Evolutionary conservation across 2,329 filamentous ascomycete species (phyloP), one percentile per base, ranked within the genome.

Genomic region (Xylaria sp.): DNA sequence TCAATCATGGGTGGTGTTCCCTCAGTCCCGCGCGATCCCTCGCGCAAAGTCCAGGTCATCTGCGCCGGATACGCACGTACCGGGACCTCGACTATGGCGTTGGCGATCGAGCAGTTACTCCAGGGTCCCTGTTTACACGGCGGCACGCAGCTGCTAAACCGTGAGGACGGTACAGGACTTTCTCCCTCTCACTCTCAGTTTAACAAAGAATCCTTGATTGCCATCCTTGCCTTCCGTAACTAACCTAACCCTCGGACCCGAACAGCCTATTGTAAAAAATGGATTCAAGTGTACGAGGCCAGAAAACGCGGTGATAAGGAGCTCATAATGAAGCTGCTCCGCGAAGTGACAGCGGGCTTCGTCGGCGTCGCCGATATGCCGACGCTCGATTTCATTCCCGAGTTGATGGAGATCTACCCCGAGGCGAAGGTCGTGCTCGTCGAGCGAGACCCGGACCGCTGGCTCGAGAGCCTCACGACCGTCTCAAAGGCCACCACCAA

Each of bases 51-150:
- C 51, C 73, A 81, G 68, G 81, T 82, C 65, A 83, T 83, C 68
- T 79, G 78, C 39, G 80, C 80, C 31, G 79, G 80, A 53, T 79
- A 79, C 67, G 74, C 82, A 17, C 79, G 84, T 39, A 85, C 83
- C 1, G 84, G 83, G 13, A 85, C 83, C 0, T 76, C 83, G 15
- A 85, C 84, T 17, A 82, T 85, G 76, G 80, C 81, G 33, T 71
- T 80, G 54, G 84, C 84, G 0, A 74, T 86, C 4, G 78, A 79
- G 66, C 81, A 80, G 60, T 78, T 86, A 1, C 80, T 85, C 20
- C 71, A 82, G 42, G 83, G 81, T 1, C 84, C 84, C 2, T 79
- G 82, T 51, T 81, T 83, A 71, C 84, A 86, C 69, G 81, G 82
- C 60, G 84, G 84, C 38, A 84, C 76, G 1, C 77, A 78, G 50